Percentiles rank a stretch among this genome's conserved stretches.
Evolutionary conservation across 2,329 filamentous ascomycete species (phyloP).

Genomic region (Myrmaecium sp.): DNA sequence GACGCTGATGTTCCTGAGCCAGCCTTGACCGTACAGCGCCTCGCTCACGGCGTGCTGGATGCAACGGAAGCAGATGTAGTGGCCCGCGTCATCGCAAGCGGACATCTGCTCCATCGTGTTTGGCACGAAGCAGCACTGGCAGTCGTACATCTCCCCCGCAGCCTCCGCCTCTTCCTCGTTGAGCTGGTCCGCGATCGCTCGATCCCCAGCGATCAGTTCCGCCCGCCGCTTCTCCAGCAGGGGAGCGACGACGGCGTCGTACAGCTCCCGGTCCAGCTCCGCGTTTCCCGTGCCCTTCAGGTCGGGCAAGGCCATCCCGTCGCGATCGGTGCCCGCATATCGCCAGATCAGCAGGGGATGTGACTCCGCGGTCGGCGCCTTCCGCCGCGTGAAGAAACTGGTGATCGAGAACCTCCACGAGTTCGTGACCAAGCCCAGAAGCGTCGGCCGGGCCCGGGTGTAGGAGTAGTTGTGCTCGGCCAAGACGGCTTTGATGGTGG

Average conservation of each 20-base stretch:
- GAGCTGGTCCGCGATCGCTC: conserved; percentile 24
- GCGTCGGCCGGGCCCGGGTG: conserved; percentile 49
- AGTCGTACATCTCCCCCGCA: conserved; percentile 41
- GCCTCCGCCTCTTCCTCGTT: conserved; percentile 33
- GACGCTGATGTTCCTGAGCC: conserved; percentile 62
- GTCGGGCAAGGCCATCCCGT: conserved; percentile 19
- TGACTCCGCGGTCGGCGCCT: conserved; percentile 35
- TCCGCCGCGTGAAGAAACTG: conserved; percentile 51
- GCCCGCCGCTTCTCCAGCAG: conserved; percentile 21
- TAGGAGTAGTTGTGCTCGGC: conserved; percentile 72
- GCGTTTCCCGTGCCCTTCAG: conserved; percentile 43
- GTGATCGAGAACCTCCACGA: conserved; percentile 65
- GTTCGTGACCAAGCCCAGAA: conserved; percentile 51
- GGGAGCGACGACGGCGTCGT: conserved; percentile 26
- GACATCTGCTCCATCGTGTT: conserved; percentile 58
- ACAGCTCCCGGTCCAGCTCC: conserved; percentile 33
- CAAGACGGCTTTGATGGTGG: conserved; percentile 60
- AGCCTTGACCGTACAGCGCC: conserved; percentile 84
- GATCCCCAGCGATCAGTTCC: conserved; percentile 24
- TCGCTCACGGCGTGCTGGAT: conserved; percentile 69
- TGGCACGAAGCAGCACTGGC: conserved; percentile 60
- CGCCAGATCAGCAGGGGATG: conserved; percentile 45
- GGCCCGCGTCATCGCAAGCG: conserved; percentile 49
- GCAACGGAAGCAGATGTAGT: conserved; percentile 68
- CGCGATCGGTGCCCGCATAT: too few species aligned